Percentiles rank a stretch among this genome's conserved stretches.
These are phyloP conservation scores for Knoxdaviesia capensis DNA, from an alignment of 2,329 filamentous ascomycete species.

Conservation along the genomic window DNA sequence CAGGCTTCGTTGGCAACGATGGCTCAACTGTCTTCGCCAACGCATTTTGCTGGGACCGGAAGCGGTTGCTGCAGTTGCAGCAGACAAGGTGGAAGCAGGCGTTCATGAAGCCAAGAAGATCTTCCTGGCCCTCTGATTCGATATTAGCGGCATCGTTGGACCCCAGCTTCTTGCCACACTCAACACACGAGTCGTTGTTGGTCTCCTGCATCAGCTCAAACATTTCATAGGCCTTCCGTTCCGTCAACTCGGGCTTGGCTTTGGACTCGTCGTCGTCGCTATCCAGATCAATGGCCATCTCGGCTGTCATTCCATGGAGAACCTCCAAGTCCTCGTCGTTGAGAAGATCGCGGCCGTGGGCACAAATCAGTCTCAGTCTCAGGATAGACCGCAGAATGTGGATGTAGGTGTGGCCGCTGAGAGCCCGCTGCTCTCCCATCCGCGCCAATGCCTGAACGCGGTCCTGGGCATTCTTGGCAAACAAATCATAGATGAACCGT, in stretches of 20 bases:
- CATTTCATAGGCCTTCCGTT: slow-evolving; percentile 67
- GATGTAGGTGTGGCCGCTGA: slow-evolving; percentile 77
- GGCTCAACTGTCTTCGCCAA: too few relatives aligned
- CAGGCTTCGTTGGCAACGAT: too few relatives aligned
- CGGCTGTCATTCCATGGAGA: slow-evolving; percentile 61
- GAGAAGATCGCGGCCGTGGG: slow-evolving; percentile 81
- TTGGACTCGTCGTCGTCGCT: slow-evolving; percentile 46
- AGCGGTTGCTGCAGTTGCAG: slow-evolving; percentile 43
- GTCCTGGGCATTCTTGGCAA: slow-evolving; percentile 61
- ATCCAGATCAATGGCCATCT: slow-evolving; percentile 76
- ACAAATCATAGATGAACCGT: slow-evolving; percentile 60
- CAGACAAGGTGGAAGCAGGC: slow-evolving; percentile 80
- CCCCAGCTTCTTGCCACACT: slow-evolving; percentile 46
- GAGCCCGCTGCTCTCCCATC: slow-evolving; percentile 34
- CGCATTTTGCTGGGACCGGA: slow-evolving; percentile 17
- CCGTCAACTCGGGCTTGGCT: slow-evolving; percentile 34
- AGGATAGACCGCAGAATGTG: slow-evolving; percentile 85
- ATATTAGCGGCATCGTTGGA: slow-evolving; percentile 32
- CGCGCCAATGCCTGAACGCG: slow-evolving; percentile 57
- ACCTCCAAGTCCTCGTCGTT: slow-evolving; percentile 64
- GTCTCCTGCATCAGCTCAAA: slow-evolving; percentile 70
- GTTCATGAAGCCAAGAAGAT: slow-evolving; percentile 60
- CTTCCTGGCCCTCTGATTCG: slow-evolving; percentile 36
- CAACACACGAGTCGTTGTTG: slow-evolving; percentile 51
- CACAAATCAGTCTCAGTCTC: slow-evolving; percentile 74